These are phyloP conservation scores for Verticillium alfalfae DNA, from an alignment of 2,329 filamentous ascomycete species.

Conservation along the genomic window DNA sequence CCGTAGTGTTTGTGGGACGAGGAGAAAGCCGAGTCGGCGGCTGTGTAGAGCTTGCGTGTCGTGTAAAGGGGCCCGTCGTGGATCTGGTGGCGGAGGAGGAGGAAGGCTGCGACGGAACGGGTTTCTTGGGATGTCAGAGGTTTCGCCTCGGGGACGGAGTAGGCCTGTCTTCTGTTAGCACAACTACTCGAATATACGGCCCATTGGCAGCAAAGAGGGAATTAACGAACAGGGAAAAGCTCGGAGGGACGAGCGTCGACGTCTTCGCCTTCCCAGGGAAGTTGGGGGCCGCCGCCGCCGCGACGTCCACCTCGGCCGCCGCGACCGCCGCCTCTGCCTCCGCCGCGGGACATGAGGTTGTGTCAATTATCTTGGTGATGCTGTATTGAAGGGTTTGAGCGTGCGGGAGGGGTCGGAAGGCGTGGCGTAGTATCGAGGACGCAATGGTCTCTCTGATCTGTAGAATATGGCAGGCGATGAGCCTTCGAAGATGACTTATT, in stretches of 20 bases:
- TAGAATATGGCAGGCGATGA: not conserved
- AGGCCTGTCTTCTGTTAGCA: constrained; percentile 30
- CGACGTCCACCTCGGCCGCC: constrained; percentile 43
- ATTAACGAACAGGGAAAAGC: constrained; percentile 45
- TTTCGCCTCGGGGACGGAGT: constrained; percentile 40
- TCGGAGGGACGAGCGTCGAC: constrained; percentile 53
- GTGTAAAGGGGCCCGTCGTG: constrained; percentile 51
- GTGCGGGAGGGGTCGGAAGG: not conserved
- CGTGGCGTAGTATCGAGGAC: not conserved
- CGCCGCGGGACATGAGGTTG: constrained; percentile 45
- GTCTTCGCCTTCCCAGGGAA: constrained; percentile 51
- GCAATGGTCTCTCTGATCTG: not conserved
- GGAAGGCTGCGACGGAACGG: constrained; percentile 42
- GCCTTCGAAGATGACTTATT: not conserved
- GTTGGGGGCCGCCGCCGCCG: constrained; percentile 36
- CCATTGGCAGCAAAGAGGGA: too few relatives aligned
- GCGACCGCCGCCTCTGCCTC: constrained; percentile 44
- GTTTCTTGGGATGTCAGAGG: constrained; percentile 37
- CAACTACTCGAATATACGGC: not conserved
- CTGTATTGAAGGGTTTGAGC: not conserved
- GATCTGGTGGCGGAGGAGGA: constrained; percentile 51
- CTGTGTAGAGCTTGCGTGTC: constrained; percentile 35
- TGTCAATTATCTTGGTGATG: not conserved
- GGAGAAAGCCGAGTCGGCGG: constrained; percentile 25
- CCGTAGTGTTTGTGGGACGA: constrained; percentile 41